Conservation (phyloP, 495 filamentous ascomycete species). For the Schizothecium vesticola region DNA sequence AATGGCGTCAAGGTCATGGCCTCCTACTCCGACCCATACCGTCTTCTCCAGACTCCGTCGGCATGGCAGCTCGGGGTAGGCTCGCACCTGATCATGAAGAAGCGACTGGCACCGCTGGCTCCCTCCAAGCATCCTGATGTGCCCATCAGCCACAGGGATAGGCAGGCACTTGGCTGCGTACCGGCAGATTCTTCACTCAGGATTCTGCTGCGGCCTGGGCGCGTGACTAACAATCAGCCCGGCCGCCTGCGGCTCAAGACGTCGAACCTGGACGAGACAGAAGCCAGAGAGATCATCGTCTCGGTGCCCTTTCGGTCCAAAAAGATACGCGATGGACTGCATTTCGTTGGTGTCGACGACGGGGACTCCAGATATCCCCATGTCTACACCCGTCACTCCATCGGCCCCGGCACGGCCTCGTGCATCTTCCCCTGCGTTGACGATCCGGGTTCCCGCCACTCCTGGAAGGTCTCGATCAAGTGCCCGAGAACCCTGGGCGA, state of each 20-base stretch:
- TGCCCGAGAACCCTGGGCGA: slow-evolving; percentile 81
- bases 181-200: slow-evolving; percentile 40
- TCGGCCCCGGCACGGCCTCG: slow-evolving; percentile 70
- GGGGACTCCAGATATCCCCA: slow-evolving; percentile 81
- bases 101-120: slow-evolving; percentile 57
- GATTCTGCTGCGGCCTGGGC: slow-evolving; percentile 34
- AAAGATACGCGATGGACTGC: slow-evolving; percentile 74
- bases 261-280: slow-evolving; percentile 25
- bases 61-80: slow-evolving; percentile 50
- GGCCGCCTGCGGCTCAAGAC: slow-evolving; percentile 29
- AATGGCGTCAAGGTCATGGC: slow-evolving; percentile 59
- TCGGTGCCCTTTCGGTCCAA: slow-evolving; percentile 71
- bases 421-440: slow-evolving; percentile 91
- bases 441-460: slow-evolving; percentile 67
- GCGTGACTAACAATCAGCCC: slow-evolving; percentile 30
- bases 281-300: slow-evolving; percentile 34
- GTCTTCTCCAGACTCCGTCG: slow-evolving; percentile 57
- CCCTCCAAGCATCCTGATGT: slow-evolving; percentile 46
- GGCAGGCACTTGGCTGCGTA: slow-evolving; percentile 33
- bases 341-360: slow-evolving; percentile 79
- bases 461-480: slow-evolving; percentile 83
- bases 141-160: slow-evolving; percentile 33
- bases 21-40: slow-evolving; percentile 71
- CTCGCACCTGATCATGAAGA: slow-evolving; percentile 71
- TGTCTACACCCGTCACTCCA: slow-evolving; percentile 77